Percentiles rank a stretch among this genome's conserved stretches.
Conservation (phyloP, 2,329 filamentous ascomycete species). For the Albophoma yamanashiensis region DNA sequence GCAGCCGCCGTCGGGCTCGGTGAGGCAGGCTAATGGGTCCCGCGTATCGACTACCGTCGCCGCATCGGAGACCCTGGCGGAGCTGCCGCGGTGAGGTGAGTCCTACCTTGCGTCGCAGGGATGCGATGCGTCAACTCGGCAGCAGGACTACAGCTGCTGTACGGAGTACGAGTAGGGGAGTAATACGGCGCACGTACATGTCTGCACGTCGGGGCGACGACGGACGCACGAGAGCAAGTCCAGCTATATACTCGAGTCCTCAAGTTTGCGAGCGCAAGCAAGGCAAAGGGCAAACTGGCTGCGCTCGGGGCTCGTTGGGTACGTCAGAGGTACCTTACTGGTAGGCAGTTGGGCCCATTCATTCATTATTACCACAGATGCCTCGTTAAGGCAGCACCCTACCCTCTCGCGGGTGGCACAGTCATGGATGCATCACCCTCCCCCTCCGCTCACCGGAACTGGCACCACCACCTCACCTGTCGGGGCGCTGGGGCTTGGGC, state of each 20-base stretch:
- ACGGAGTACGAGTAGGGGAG: too few species aligned
- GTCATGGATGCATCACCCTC: neutral
- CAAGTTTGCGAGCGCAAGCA: too few species aligned
- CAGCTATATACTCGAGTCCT: too few species aligned
- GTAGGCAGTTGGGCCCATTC: too few species aligned
- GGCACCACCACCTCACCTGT: neutral
- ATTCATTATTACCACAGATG: too few species aligned
- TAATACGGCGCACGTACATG: too few species aligned
- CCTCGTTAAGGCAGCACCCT: too few species aligned
- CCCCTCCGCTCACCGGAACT: neutral
- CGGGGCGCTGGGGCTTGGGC: neutral
- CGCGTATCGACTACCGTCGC: neutral
- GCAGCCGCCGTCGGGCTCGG: neutral
- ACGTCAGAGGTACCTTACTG: too few species aligned
- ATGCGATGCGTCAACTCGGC: neutral
- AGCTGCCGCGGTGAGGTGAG: neutral
- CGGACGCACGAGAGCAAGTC: neutral
- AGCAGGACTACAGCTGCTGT: too few species aligned
- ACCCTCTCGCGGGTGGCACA: neutral
- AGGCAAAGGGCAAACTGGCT: too few species aligned
- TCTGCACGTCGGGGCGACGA: neutral
- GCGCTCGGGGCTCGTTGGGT: neutral
- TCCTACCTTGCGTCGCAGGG: neutral
- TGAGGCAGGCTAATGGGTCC: neutral
- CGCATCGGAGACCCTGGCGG: neutral